A percentile compares a stretch with the other conserved stretches of the same genome.
phyloP scores from a whole-genome alignment of 208 protist species.

The Leishmania gerbilli region DNA sequence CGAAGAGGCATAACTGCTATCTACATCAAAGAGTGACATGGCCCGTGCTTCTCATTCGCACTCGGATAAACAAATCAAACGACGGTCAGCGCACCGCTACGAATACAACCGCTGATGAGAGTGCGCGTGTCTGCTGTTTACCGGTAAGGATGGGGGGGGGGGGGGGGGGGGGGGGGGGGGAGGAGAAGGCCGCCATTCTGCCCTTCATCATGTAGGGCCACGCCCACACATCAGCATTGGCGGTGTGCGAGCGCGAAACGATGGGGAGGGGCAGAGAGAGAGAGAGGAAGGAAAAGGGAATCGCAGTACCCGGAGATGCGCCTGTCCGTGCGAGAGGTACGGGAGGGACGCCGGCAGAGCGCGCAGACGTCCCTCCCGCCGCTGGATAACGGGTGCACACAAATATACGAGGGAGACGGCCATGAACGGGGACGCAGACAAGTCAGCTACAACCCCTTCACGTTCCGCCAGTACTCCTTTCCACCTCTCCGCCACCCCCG shows the following conservation, averaged over 20 bases:
- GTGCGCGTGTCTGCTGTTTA: background rate
- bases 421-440: background rate
- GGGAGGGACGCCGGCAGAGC: no score
- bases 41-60: no score
- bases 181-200: conserved; percentile 82
- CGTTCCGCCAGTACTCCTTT: rapidly evolving
- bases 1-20: conserved; percentile 14
- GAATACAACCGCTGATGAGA: background rate
- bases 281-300: background rate
- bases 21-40: conserved; percentile 42
- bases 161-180: no score
- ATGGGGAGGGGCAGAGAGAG: background rate
- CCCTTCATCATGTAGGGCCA: conserved; percentile 73
- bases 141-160: rapidly evolving
- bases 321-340: background rate
- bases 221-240: background rate
- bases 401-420: background rate
- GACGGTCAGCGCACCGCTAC: background rate
- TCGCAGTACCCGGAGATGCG: background rate
- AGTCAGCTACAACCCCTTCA: no score
- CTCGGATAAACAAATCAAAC: background rate
- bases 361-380: rapidly evolving
- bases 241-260: background rate
- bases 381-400: no score
- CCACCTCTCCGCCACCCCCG: no score